Base-by-base conservation (phyloP, 352 stramenopile genomes). In the Pelagophyceae sp. region DNA sequence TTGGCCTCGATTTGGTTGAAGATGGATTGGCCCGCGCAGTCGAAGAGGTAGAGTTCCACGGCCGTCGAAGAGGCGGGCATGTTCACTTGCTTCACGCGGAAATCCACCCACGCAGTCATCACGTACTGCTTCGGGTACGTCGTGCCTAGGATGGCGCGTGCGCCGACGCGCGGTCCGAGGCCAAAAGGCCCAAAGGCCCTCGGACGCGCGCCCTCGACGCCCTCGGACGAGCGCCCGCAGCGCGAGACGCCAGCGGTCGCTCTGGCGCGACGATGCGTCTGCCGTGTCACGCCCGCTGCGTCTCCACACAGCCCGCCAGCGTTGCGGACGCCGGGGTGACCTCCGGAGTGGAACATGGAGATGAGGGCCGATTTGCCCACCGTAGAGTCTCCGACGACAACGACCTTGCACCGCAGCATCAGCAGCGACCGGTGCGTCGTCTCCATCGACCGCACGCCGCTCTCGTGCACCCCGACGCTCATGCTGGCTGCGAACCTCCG, bases 101-200 rank as follows among this genome's bases (percentile, higher is more conserved):
- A 89, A 78, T 97, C 92, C 6, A 94, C 89, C 67, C 88, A 86
- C 27, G 90, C 94, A 0, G 92, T 97, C 92, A 97, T 97, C 61
- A 96, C 84, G 82, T 97, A 97, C 81, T 96, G 96, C 81, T 96
- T 96, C 0, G 91, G 92, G 78, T 95, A 97, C 74, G 94, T 90
- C 15, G 54, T 31, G 15, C 54, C 54, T 54, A 20, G 6, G 40
- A 20, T 20, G 40, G 40, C 40, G 40, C 40, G 40, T 6, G 40
- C 40, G n/a, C n/a, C n/a, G n/a, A n/a, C n/a, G n/a, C n/a, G n/a
- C n/a, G n/a, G n/a, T n/a, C n/a, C n/a, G n/a, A n/a, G n/a, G n/a
- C n/a, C n/a, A n/a, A n/a, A n/a, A n/a, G n/a, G n/a, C n/a, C n/a
- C n/a, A n/a, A n/a, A n/a, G n/a, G n/a, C n/a, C n/a, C n/a, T n/a